Base-by-base conservation (phyloP, 306 rosid genomes). In the Aeschynomene evenia region DNA sequence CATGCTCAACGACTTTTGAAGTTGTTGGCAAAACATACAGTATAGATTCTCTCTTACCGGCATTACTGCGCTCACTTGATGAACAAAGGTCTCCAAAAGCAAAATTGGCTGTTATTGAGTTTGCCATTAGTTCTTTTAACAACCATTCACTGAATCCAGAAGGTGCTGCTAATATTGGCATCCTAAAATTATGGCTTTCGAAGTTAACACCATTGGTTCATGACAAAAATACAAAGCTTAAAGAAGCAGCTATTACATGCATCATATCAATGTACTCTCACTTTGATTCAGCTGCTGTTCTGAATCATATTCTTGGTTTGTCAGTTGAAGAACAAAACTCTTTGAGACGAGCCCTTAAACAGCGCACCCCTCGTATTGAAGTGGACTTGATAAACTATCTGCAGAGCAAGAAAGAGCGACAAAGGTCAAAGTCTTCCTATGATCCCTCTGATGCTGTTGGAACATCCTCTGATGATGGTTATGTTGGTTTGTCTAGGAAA, bases 71-170 rank as follows among this genome's bases (percentile, higher is more conserved):
- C 22, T 91, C 99, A 49, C 81, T 95, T 2, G 99, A 95, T 83
- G 99, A 95, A 78, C 99, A 95, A 65, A 80, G 99, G 60, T 95
- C 99, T 37, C 99, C 99, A 33, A 95, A 95, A 85, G 99, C 99
- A 34, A 95, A 95, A 72, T 81, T 91, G 81, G 99, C 97, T 45
- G 99, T 95, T 77, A 91, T 95, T 77, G 96, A 95, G 87, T 95
- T 91, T 83, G 75, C 95, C 33, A 82, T 91, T 58, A 81, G 82
- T 68, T 91, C 97, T 71, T 95, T 95, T 66, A 95, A 87, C 78
- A 91, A 87, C 85, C 93, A 95, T 77, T 64, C 92, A 55, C 66
- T 79, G 77, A 91, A 77, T 82, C 66, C 93, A 66, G 97, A 95
- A 79, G 97, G 99, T 70, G 90, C 82, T 79, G 80, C 86, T 70